Conservation (phyloP, 1,284 basidiomycete genomes). For the Malassezia cuniculi region DNA sequence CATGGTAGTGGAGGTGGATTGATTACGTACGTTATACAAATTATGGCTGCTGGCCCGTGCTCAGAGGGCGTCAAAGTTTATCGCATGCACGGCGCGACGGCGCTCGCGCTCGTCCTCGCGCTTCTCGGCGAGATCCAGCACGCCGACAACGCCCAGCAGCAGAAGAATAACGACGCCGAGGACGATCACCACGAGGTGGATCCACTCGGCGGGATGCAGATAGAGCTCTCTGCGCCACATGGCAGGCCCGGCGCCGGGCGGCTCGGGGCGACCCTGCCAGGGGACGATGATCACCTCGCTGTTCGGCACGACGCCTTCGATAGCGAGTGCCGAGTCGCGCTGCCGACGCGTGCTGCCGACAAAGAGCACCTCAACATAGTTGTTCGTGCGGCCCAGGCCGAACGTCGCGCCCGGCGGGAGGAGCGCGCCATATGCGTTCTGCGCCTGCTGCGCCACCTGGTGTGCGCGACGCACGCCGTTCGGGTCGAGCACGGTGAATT, state of each 20-base stretch:
- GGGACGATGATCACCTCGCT: slow-evolving; percentile 91
- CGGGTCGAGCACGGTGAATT: slow-evolving; percentile 91
- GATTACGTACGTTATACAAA: no score
- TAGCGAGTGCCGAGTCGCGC: slow-evolving; percentile 63
- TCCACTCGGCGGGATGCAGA: slow-evolving; percentile 88
- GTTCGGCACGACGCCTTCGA: slow-evolving; percentile 95
- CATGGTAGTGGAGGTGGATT: no score
- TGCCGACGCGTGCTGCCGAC: slow-evolving; percentile 47
- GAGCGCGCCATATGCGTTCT: slow-evolving; percentile 77
- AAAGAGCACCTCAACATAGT: slow-evolving; percentile 70
- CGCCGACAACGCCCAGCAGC: slow-evolving; percentile 68
- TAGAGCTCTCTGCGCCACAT: slow-evolving; percentile 81
- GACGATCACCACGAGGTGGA: slow-evolving; percentile 84
- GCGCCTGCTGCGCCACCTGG: slow-evolving; percentile 82
- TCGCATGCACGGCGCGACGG: slow-evolving; percentile 72
- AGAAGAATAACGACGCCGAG: slow-evolving; percentile 62
- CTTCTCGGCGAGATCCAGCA: slow-evolving; percentile 79
- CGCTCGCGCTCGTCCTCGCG: slow-evolving; percentile 83
- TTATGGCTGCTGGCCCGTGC: no score
- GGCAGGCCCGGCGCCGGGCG: slow-evolving; percentile 46
- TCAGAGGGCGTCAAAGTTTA: slow-evolving; percentile 90
- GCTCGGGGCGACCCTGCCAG: slow-evolving; percentile 47
- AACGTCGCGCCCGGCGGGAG: slow-evolving; percentile 87
- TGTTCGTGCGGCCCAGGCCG: slow-evolving; percentile 95
- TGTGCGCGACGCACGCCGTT: slow-evolving; percentile 78